A percentile compares a stretch with the other conserved stretches of the same genome.
These are phyloP conservation scores for Kwoniella newhampshirensis DNA, from an alignment of 768 basidiomycete species.

Conservation along the genomic window DNA sequence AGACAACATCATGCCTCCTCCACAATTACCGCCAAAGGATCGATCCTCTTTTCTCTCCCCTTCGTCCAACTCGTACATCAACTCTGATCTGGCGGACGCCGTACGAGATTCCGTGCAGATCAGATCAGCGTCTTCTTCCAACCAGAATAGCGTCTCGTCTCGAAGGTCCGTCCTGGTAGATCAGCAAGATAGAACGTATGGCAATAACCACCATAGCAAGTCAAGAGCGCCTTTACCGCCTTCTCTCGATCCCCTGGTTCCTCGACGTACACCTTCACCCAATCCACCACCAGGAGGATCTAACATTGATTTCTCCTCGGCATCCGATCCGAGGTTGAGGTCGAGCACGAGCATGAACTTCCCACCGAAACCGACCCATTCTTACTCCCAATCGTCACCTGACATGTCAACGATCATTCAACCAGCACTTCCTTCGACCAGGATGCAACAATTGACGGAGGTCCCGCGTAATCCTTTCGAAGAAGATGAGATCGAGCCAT, in stretches of 20 bases:
- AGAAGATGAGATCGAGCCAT: constrained; percentile 35
- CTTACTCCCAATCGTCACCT: constrained; percentile 17
- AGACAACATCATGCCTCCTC: constrained; percentile 15
- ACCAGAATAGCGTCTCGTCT: constrained; percentile 4
- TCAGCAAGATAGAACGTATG: not conserved
- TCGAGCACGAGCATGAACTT: not conserved
- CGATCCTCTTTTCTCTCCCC: constrained; percentile 3
- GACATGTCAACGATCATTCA: constrained; percentile 21
- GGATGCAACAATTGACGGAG: constrained; percentile 13
- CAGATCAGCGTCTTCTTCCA: constrained; percentile 7
- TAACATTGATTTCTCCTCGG: not conserved
- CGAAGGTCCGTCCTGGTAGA: constrained; percentile 2
- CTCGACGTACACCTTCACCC: constrained; percentile 29
- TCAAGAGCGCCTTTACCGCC: constrained; percentile 13
- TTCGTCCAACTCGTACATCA: constrained; percentile 7
- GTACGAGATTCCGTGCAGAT: constrained; percentile 32
- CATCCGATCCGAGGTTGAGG: not conserved
- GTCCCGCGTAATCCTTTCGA: constrained; percentile 30
- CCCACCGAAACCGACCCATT: constrained; percentile 16
- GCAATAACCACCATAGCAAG: not conserved
- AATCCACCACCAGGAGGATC: not conserved
- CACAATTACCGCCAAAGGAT: constrained; percentile 26
- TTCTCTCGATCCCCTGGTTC: constrained; percentile 20
- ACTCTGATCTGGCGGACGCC: constrained; percentile 27
- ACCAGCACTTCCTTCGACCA: constrained; percentile 23